Base-by-base conservation (phyloP, 2,329 filamentous ascomycete genomes). In the Chalara sp. region DNA sequence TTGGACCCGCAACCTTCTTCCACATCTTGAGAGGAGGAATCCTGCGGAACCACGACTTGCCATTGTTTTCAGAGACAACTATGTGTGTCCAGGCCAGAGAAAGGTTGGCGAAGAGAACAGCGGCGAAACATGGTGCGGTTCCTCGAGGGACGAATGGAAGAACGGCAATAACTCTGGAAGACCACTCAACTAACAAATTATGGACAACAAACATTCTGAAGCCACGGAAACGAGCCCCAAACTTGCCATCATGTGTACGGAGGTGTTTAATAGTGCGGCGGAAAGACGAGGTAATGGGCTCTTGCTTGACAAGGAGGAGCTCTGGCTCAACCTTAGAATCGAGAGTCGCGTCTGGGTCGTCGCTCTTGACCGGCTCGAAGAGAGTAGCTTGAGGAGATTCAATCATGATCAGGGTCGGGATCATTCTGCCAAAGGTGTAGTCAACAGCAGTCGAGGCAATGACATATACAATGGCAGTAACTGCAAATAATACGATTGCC, bases 51-150 rank as follows among this genome's bases (percentile, higher is more conserved):
- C 85, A 89, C 59, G 71, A 72, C 65, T 79, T 78, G 45, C 73
- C 64, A 51, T 79, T 84, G 5, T 83, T 81, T 48, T 81, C 75
- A 2, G 88, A 84, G 64, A 96, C 90, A 65, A 95, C 81, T 61
- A 87, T 84, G 67, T 96, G 89, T 4, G 90, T 87, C 89, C 90
- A 96, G 48, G 81, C 78, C 58, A 91, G 79, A 65, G 81, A 79
- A 53, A 92, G 68, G 62, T 86, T 86, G 37, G 85, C 79, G 32
- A 87, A 72, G 21, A 78, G 67, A 28, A 92, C 67, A 47, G 79
- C 75, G 30, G 80, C 74, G 41, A 86, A 51, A 46, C 84, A 74
- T 48, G 75, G 75, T 49, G 73, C 72, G 49, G 87, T 39, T 30
- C 65, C 70, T 56, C 56, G 70, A 63, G 46, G 63, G 47, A 70